These are phyloP conservation scores for Raffaelea albimanens DNA, from an alignment of 2,329 filamentous ascomycete genomes.

Conservation along the genomic window DNA sequence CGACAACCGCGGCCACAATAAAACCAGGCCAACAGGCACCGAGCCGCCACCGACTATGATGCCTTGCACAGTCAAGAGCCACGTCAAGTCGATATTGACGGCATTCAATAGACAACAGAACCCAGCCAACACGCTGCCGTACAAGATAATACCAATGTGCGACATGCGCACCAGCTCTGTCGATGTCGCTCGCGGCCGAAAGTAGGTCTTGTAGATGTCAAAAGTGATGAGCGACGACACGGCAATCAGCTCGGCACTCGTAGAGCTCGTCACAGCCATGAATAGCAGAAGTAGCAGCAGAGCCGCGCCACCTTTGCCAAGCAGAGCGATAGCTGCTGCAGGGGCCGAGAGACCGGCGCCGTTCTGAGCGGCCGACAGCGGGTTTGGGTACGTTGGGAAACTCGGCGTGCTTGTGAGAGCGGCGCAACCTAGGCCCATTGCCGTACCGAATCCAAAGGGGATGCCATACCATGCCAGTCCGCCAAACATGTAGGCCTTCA, in stretches of 20 bases:
- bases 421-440: conserved; percentile 24
- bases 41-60: conserved; percentile 28
- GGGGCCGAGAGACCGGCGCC: conserved; percentile 22
- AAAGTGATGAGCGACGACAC: conserved; percentile 27
- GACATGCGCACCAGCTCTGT: conserved; percentile 20
- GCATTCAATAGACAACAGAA: conserved; percentile 27
- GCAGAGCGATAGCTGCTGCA: conserved; percentile 23
- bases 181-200: conserved; percentile 18
- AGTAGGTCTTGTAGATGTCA: conserved; percentile 28
- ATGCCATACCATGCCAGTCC: conserved; percentile 29
- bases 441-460: conserved; percentile 25
- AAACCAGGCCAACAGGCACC: conserved; percentile 24
- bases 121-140: conserved; percentile 21
- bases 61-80: conserved; percentile 28
- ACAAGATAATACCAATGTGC: conserved; percentile 23
- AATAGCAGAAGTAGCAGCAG: conserved; percentile 30
- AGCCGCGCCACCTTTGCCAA: conserved; percentile 24
- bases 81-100: conserved; percentile 25
- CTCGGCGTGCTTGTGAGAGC: conserved; percentile 17
- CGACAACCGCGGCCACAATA: conserved; percentile 27
- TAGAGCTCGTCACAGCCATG: conserved; percentile 35
- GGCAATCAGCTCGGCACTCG: conserved; percentile 33
- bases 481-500: conserved; percentile 30
- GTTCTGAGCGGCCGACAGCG: conserved; percentile 19
- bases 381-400: conserved; percentile 22